Conservation (phyloP, 306 rosid species). For the Cucurbita argyrosperma region DNA sequence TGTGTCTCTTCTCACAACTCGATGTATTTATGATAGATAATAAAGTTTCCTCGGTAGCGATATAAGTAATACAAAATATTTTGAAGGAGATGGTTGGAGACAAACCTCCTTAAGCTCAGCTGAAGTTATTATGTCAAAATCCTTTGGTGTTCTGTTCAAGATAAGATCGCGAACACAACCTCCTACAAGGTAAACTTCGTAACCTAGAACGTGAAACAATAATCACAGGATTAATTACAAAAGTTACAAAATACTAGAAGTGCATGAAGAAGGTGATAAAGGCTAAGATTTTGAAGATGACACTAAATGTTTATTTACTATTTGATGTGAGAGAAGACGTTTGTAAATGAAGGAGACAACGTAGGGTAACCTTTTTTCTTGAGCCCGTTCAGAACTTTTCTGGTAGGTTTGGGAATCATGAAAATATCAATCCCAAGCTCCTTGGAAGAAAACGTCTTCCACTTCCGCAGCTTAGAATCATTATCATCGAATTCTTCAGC, state of each 20-base stretch:
- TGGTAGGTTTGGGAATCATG: constrained; percentile 49
- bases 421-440: constrained; percentile 61
- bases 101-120: constrained; percentile 73
- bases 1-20: background rate
- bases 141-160: constrained; percentile 34
- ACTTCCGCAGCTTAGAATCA: constrained; percentile 19
- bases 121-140: constrained; percentile 51
- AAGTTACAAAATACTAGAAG: background rate
- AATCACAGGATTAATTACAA: background rate
- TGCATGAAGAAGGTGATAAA: background rate
- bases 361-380: constrained; percentile 41
- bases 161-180: constrained; percentile 44
- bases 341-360: background rate
- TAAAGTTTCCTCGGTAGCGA: background rate
- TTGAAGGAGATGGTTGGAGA: background rate
- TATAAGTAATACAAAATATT: background rate
- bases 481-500: constrained; percentile 9
- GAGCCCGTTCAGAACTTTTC: constrained; percentile 50
- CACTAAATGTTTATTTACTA: background rate
- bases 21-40: background rate
- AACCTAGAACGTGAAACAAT: constrained; percentile 16
- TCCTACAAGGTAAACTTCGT: constrained; percentile 42
- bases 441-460: constrained; percentile 59
- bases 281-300: no score
- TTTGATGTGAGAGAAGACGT: background rate